Percentiles rank a stretch among this genome's conserved stretches.
phyloP scores from a whole-genome alignment of 2,329 filamentous ascomycete genomes.

The Fusarium sp. region DNA sequence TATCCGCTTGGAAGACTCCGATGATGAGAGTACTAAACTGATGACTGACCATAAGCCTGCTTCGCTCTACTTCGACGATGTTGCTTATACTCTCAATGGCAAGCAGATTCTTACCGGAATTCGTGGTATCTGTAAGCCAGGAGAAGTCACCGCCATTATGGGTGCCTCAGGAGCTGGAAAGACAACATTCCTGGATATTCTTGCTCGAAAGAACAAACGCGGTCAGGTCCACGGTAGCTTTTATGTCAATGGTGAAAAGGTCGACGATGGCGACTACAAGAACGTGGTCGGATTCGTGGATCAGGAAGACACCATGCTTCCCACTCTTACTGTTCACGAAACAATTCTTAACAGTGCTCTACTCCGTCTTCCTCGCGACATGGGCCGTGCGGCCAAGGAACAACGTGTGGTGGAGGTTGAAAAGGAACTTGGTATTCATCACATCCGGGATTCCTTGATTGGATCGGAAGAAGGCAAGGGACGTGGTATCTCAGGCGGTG shows the following conservation, averaged over 20 bases:
- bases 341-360: constrained; percentile 96
- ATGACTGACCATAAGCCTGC: constrained; percentile 94
- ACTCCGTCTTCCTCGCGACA: constrained; percentile 89
- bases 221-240: constrained; percentile 84
- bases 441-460: constrained; percentile 94
- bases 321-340: constrained; percentile 96
- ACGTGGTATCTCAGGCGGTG: constrained; percentile 95
- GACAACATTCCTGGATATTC: constrained; percentile 95
- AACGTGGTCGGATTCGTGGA: constrained; percentile 97
- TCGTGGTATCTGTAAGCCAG: constrained; percentile 88
- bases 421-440: constrained; percentile 92
- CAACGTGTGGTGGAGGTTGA: constrained; percentile 93
- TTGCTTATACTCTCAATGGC: constrained; percentile 87
- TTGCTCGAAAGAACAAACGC: constrained; percentile 96
- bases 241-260: constrained; percentile 92
- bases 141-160: constrained; percentile 98
- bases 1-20: constrained; percentile 88
- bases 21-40: constrained; percentile 87
- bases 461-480: constrained; percentile 95
- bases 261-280: constrained; percentile 86
- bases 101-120: constrained; percentile 86
- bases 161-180: constrained; percentile 97
- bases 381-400: constrained; percentile 89
- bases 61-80: constrained; percentile 86
- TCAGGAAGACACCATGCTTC: constrained; percentile 96